Conservation (phyloP, 2,329 filamentous ascomycete species). For the Chrysoporthe austroafricana region DNA sequence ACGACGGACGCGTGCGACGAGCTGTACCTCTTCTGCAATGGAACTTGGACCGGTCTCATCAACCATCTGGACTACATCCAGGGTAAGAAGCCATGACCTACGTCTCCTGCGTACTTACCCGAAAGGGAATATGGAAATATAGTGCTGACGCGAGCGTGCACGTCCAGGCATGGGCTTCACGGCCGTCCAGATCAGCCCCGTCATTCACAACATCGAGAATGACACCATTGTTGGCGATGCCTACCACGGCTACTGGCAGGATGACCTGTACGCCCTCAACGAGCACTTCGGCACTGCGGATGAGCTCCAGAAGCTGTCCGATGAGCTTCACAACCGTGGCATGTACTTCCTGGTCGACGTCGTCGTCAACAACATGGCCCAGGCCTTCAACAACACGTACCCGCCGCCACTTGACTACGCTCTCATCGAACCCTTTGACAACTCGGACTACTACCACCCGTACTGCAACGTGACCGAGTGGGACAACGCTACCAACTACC, state of each 20-base stretch:
- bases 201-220: slow-evolving; percentile 49
- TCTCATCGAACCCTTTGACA: slow-evolving; percentile 51
- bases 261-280: slow-evolving; percentile 58
- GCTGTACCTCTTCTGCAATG: slow-evolving; percentile 58
- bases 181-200: slow-evolving; percentile 62
- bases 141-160: slow-evolving; percentile 1
- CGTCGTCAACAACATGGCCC: slow-evolving; percentile 58
- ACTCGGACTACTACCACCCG: slow-evolving; percentile 61
- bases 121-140: not conserved
- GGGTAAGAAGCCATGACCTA: slow-evolving; percentile 35
- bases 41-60: slow-evolving; percentile 62
- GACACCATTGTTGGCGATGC: slow-evolving; percentile 36
- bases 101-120: no score
- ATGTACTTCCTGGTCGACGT: slow-evolving; percentile 54
- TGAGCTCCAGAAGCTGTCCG: slow-evolving; percentile 61
- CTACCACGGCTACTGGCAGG: slow-evolving; percentile 62
- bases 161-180: slow-evolving; percentile 56
- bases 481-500: slow-evolving; percentile 49
- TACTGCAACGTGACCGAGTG: slow-evolving; percentile 62
- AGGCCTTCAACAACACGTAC: slow-evolving; percentile 42
- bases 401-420: slow-evolving; percentile 49
- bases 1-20: slow-evolving; percentile 49
- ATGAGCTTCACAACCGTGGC: slow-evolving; percentile 40
- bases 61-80: slow-evolving; percentile 66
- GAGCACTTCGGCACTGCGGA: slow-evolving; percentile 60